Evolutionary conservation across 495 filamentous ascomycete species (phyloP), one percentile per base, ranked within the genome.

Genomic region (Wilcoxina mikolae): DNA sequence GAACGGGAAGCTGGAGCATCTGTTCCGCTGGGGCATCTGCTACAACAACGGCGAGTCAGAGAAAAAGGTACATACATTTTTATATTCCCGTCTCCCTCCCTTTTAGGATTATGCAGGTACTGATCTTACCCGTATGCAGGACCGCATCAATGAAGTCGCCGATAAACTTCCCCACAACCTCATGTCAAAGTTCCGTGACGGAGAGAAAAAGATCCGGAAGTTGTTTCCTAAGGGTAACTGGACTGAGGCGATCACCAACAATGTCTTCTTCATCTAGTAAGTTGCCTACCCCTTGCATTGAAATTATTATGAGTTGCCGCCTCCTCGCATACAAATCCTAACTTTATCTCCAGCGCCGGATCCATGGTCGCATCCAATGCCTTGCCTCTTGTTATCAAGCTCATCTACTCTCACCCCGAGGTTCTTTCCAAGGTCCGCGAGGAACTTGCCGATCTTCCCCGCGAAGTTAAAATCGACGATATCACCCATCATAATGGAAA

Each of bases 181-280:
- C 4, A 31, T 65, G 29, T 48, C 61, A 2, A 56, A 47, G 28
- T 65, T 65, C 38, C 39, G 60, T 4, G 43, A 29, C 2, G 61
- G 58, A 4, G 57, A 65, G 20, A 45, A 53, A 1, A 47, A 56
- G 26, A 64, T 61, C 54, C 58, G 61, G 12, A 42, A 27, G 9
- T 52, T 58, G 4, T 65, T 43, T 38, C 61, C 62, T 4, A 12
- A 26, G 0, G 62, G 62, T 18, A 52, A 60, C 25, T 41, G 44
- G 27, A 22, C 43, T 1, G 58, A 65, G 31, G 61, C 57, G 23
- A 54, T 58, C 23, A 65, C 62, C 15, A 22, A 55, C 25, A 62
- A 65, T 25, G 24, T 49, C 22, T 46, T 58, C 49, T 65, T 65
- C 53, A 64, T 54, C 10, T 45, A 54, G 41, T 52, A 52, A 12